Conservation (phyloP, 2,329 filamentous ascomycete genomes). For the Xylariaceae sp. region DNA sequence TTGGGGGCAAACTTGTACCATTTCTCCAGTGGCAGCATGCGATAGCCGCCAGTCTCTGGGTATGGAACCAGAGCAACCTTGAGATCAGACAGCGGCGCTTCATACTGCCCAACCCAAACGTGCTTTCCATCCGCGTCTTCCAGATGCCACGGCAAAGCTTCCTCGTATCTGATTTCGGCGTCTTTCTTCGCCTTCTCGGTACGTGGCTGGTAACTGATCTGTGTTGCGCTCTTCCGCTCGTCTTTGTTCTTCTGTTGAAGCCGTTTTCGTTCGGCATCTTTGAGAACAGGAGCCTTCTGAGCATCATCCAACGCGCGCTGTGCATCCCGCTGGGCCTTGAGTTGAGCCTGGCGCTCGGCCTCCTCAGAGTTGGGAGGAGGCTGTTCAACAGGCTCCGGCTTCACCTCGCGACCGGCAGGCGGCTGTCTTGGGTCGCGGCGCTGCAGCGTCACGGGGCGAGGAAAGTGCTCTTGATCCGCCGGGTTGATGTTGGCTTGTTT, state of each 20-base stretch:
- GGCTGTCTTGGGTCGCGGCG: constrained; percentile 76
- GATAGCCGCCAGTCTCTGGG: constrained; percentile 55
- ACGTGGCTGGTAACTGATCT: constrained; percentile 75
- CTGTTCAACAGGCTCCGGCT: constrained; percentile 49
- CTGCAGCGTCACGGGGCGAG: constrained; percentile 81
- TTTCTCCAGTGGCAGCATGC: constrained; percentile 88
- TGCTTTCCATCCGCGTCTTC: constrained; percentile 96
- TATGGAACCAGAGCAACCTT: constrained; percentile 74
- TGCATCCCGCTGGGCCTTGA: constrained; percentile 73
- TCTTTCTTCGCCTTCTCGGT: constrained; percentile 75
- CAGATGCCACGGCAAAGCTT: constrained; percentile 91
- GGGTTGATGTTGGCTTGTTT: constrained; percentile 62
- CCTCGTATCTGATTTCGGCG: constrained; percentile 76
- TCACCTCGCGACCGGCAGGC: constrained; percentile 57
- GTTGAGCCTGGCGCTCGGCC: constrained; percentile 60
- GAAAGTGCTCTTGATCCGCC: constrained; percentile 69
- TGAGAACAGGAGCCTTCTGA: constrained; percentile 81
- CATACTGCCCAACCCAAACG: constrained; percentile 87
- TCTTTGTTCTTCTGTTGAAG: constrained; percentile 50
- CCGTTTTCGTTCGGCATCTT: constrained; percentile 47
- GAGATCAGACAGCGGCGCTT: constrained; percentile 79
- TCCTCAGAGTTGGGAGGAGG: constrained; percentile 52
- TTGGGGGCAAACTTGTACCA: constrained; percentile 87
- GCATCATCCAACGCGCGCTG: constrained; percentile 83
- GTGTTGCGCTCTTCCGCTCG: constrained; percentile 74